A percentile compares a stretch with the other conserved stretches of the same genome.
Evolutionary conservation across 1,139 yeast species (phyloP).

Genomic region (Pichia sp.): DNA sequence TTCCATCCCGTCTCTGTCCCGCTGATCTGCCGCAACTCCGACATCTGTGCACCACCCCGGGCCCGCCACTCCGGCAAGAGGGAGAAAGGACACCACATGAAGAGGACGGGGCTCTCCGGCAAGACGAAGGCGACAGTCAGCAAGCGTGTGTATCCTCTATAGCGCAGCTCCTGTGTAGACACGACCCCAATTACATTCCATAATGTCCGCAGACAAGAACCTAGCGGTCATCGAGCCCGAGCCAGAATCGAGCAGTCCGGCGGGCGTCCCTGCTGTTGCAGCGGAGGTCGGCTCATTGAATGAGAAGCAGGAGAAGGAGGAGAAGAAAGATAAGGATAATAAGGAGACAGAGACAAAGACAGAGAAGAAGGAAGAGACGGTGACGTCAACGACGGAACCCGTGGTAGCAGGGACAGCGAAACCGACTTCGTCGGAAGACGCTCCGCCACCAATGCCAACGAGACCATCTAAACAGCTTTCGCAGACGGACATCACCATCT

Average conservation of each 20-base stretch:
- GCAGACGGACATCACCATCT: slow-evolving; percentile 35
- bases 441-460: slow-evolving; percentile 68
- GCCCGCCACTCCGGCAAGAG: not conserved
- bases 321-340: not conserved
- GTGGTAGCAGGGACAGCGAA: no score
- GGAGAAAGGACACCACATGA: no score
- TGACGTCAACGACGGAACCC: no score
- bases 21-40: not conserved
- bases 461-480: slow-evolving; percentile 46
- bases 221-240: slow-evolving; percentile 1
- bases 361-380: not conserved
- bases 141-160: no score
- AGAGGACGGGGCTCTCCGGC: no score
- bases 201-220: slow-evolving; percentile 1
- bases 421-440: no score
- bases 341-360: not conserved
- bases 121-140: no score
- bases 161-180: not conserved
- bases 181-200: not conserved
- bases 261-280: not conserved
- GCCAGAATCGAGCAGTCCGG: not conserved
- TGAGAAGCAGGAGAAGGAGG: not conserved
- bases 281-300: not conserved
- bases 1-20: not conserved
- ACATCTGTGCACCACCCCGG: not conserved